Percentiles rank a stretch among this genome's conserved stretches.
phyloP scores from a whole-genome alignment of 2,329 filamentous ascomycete species.

The Phaeosphaeriaceae sp. region DNA sequence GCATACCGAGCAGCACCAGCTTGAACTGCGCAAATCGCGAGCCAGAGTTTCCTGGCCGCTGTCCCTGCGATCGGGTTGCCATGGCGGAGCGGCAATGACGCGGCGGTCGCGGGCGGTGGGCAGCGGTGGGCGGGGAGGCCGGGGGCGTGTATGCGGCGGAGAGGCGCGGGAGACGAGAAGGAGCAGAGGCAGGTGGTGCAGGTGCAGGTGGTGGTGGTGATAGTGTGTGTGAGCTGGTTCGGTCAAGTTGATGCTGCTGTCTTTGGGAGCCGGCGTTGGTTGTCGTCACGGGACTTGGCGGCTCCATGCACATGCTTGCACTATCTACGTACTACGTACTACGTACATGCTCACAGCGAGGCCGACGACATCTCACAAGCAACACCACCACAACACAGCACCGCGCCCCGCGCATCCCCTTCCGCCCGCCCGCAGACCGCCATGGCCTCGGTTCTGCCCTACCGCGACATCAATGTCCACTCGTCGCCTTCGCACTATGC shows the following conservation, averaged over 20 bases:
- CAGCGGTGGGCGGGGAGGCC: slow-evolving; percentile 7
- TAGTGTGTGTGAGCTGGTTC: slow-evolving; percentile 9
- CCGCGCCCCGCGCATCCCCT: neutral
- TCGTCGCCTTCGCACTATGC: slow-evolving; percentile 91
- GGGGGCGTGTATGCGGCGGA: slow-evolving; percentile 2
- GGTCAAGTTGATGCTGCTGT: slow-evolving; percentile 11
- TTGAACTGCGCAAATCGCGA: slow-evolving; percentile 98
- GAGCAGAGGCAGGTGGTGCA: neutral
- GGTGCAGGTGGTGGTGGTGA: slow-evolving; percentile 2
- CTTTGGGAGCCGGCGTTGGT: neutral
- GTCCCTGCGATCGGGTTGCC: slow-evolving; percentile 81
- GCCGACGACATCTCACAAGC: neutral
- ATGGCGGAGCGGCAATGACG: slow-evolving; percentile 59
- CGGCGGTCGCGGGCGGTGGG: slow-evolving; percentile 22
- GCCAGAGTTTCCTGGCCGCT: slow-evolving; percentile 66
- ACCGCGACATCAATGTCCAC: slow-evolving; percentile 96
- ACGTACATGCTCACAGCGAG: too few species aligned
- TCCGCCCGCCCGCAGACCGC: slow-evolving; percentile 1
- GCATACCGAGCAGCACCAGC: slow-evolving; percentile 90
- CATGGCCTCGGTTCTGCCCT: slow-evolving; percentile 70
- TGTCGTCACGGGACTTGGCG: neutral
- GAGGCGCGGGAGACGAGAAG: neutral
- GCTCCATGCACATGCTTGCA: neutral
- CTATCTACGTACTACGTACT: too few species aligned
- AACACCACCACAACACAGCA: neutral